These are phyloP conservation scores for Lavandula angustifolia DNA, from an alignment of 257 asterid species.

Conservation along the genomic window DNA sequence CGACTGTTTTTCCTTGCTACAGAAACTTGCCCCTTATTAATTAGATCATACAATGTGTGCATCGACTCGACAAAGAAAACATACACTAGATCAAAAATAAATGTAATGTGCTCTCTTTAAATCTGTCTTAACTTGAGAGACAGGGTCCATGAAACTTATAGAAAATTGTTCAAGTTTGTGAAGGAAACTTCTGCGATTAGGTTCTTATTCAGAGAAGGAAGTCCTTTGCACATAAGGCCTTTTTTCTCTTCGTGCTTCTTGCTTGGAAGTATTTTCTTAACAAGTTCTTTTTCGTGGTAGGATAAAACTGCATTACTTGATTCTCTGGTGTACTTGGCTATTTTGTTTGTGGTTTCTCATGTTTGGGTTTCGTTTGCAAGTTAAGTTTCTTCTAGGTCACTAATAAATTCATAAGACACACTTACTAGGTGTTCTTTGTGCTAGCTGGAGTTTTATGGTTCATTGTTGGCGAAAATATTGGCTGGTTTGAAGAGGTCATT, in stretches of 20 bases:
- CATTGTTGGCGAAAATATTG: slow-evolving; percentile 22
- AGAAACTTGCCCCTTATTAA: slow-evolving; percentile 4
- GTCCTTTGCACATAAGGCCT: neutral
- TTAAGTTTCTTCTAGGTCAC: slow-evolving; percentile 20
- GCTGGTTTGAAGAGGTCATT: slow-evolving; percentile 18
- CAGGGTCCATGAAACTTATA: neutral
- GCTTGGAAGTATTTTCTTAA: slow-evolving; percentile 10
- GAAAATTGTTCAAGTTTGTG: slow-evolving; percentile 10
- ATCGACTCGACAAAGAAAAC: slow-evolving; percentile 1
- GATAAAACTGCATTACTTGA: slow-evolving; percentile 10
- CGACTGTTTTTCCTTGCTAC: neutral
- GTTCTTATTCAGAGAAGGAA: slow-evolving; percentile 26
- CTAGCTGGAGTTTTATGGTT: slow-evolving; percentile 25
- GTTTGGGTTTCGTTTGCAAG: slow-evolving; percentile 11
- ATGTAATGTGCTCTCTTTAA: slow-evolving; percentile 3
- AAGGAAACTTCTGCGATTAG: slow-evolving; percentile 17
- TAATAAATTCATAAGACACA: slow-evolving; percentile 7
- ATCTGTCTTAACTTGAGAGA: neutral
- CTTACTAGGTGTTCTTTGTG: slow-evolving; percentile 22
- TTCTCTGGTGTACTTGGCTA: slow-evolving; percentile 19
- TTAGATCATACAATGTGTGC: neutral
- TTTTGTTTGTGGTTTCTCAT: slow-evolving; percentile 14
- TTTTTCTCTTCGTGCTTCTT: slow-evolving; percentile 2
- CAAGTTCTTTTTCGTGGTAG: slow-evolving; percentile 17
- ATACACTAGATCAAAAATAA: neutral